phyloP scores from a whole-genome alignment of 768 basidiomycete species.

The Sutorius australiensis region DNA sequence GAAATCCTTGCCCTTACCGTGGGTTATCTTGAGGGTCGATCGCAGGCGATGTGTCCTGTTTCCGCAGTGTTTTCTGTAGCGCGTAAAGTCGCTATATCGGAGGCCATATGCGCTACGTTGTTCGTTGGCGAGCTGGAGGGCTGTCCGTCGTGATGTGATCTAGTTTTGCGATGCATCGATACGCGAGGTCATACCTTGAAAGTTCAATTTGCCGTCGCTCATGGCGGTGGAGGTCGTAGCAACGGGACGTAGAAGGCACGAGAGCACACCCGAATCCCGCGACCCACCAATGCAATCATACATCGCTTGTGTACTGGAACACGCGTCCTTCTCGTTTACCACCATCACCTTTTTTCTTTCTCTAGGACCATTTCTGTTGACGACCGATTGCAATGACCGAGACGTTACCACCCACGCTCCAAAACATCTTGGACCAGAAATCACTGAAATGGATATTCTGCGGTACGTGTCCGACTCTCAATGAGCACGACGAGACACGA shows the following conservation, averaged over 20 bases:
- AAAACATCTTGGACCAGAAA: constrained; percentile 92
- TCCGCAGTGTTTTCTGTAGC: constrained; percentile 93
- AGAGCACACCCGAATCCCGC: background rate
- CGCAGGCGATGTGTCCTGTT: constrained; percentile 87
- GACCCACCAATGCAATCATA: background rate
- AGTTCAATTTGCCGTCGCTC: constrained; percentile 30
- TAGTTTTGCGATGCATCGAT: background rate
- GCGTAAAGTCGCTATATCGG: constrained; percentile 81
- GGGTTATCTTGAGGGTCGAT: constrained; percentile 78
- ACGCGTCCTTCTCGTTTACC: constrained; percentile 17
- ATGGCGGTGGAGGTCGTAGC: constrained; percentile 12
- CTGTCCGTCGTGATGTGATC: constrained; percentile 38
- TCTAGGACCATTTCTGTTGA: constrained; percentile 2
- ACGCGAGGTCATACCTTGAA: constrained; percentile 37
- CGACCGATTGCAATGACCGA: constrained; percentile 44
- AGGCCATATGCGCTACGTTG: constrained; percentile 89
- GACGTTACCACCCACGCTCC: constrained; percentile 76
- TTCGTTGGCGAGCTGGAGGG: constrained; percentile 79
- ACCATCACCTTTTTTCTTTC: constrained; percentile 1
- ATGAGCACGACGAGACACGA: constrained; percentile 8
- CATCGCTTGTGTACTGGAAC: constrained; percentile 17
- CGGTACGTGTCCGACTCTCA: constrained; percentile 51
- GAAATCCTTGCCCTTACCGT: constrained; percentile 87
- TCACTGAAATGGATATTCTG: constrained; percentile 99
- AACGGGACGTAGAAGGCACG: constrained; percentile 15